Percentiles rank a stretch among this genome's conserved stretches.
Conservation (phyloP, 345 rosid genomes). For the Chamaenerion angustifolium region DNA sequence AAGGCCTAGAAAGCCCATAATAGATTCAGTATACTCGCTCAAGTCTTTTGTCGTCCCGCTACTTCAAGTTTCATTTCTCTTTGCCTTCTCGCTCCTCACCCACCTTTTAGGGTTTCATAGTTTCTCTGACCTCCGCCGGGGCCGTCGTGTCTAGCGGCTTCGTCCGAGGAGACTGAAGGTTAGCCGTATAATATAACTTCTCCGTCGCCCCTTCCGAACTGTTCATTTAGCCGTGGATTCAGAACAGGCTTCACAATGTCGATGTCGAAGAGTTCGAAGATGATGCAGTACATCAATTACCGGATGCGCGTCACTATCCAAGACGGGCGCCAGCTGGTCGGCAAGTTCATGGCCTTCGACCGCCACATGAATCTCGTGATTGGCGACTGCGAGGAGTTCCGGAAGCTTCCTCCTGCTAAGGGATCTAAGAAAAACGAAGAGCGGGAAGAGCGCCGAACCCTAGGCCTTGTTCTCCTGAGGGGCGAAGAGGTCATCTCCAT, state of each 20-base stretch:
- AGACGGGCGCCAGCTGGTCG: conserved; percentile 91
- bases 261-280: conserved; percentile 95
- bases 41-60: no score
- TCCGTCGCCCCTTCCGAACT: no score
- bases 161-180: no score
- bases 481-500: conserved; percentile 96
- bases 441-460: conserved; percentile 89
- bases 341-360: conserved; percentile 98
- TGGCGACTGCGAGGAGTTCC: conserved; percentile 96
- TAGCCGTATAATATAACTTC: no score
- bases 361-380: conserved; percentile 98
- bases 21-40: no score
- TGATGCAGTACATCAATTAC: conserved; percentile 94
- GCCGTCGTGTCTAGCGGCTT: no score
- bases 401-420: conserved; percentile 85
- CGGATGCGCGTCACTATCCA: conserved; percentile 97
- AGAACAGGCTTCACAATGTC: conserved; percentile 35
- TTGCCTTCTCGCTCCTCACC: no score
- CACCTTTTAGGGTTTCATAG: no score
- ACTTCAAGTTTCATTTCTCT: no score
- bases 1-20: no score
- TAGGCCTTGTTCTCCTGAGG: conserved; percentile 83
- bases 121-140: no score
- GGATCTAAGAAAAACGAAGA: conserved; percentile 70
- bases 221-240: no score